Conservation (phyloP, 306 rosid genomes). For the Prinsepia uniflora region DNA sequence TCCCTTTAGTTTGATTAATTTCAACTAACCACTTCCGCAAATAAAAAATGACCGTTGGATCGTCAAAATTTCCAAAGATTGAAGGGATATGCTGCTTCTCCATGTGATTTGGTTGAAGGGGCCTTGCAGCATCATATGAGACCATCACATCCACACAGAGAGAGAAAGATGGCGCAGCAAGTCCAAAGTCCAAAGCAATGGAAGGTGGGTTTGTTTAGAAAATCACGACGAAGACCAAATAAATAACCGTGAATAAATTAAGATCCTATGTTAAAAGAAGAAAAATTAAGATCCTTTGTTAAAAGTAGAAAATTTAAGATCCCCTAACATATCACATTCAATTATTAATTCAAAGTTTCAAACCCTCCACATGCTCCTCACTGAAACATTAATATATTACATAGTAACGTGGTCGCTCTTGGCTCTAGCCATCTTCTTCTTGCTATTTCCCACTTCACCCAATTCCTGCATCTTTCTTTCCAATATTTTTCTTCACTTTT, state of each 20-base stretch:
- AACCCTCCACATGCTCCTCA: constrained; percentile 8
- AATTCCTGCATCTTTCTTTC: constrained; percentile 50
- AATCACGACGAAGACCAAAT: constrained; percentile 1
- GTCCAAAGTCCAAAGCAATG: constrained; percentile 10
- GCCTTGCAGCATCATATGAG: constrained; percentile 2
- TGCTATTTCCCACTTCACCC: constrained; percentile 25
- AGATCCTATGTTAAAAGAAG: background rate
- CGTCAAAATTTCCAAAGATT: background rate
- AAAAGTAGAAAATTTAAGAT: background rate
- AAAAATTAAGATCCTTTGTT: constrained; percentile 1
- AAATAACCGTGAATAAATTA: background rate
- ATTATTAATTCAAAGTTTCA: background rate
- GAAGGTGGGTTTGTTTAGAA: constrained; percentile 10
- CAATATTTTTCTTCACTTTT: constrained; percentile 14
- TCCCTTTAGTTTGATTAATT: too few relatives aligned
- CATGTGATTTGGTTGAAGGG: constrained; percentile 22
- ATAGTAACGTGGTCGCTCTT: background rate
- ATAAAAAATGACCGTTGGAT: background rate
- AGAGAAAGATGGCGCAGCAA: background rate
- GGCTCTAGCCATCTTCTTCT: background rate
- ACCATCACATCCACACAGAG: background rate
- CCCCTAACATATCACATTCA: background rate
- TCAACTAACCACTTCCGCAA: background rate
- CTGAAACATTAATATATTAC: constrained; percentile 9
- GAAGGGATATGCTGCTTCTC: background rate